Conservation (phyloP, 2,329 filamentous ascomycete genomes). For the Trichoderma atrobrunneum region DNA sequence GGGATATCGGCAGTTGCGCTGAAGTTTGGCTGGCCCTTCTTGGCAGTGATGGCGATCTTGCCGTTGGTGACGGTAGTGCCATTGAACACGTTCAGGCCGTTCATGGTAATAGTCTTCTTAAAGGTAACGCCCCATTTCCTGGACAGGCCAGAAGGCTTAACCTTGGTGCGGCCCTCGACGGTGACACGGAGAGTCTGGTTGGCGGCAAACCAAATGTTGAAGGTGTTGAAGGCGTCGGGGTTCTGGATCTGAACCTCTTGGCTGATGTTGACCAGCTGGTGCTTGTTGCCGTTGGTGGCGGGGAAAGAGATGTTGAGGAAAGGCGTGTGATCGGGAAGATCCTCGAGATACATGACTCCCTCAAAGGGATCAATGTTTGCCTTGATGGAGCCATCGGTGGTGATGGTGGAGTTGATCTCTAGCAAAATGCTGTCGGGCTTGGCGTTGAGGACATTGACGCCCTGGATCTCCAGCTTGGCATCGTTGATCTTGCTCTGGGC, state of each 20-base stretch:
- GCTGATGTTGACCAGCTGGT: slow-evolving; percentile 51
- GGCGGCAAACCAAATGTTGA: slow-evolving; percentile 54
- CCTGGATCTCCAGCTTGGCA: slow-evolving; percentile 51
- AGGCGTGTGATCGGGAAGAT: slow-evolving; percentile 43
- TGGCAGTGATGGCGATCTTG: slow-evolving; percentile 41
- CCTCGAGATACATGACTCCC: slow-evolving; percentile 55
- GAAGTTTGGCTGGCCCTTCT: slow-evolving; percentile 57
- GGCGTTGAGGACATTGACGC: slow-evolving; percentile 49
- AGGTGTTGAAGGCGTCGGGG: slow-evolving; percentile 48
- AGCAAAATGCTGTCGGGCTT: slow-evolving; percentile 46
- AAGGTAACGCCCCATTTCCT: slow-evolving; percentile 51
- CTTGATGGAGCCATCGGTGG: slow-evolving; percentile 49
- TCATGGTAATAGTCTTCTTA: slow-evolving; percentile 52
- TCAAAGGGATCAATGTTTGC: slow-evolving; percentile 51
- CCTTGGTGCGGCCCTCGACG: slow-evolving; percentile 50
- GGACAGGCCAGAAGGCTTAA: slow-evolving; percentile 50
- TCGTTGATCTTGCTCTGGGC: slow-evolving; percentile 55
- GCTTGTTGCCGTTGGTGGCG: slow-evolving; percentile 46
- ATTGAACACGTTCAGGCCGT: slow-evolving; percentile 53
- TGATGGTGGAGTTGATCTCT: slow-evolving; percentile 56
- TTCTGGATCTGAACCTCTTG: slow-evolving; percentile 48
- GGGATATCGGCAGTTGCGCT: slow-evolving; percentile 57
- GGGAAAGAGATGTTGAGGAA: slow-evolving; percentile 54
- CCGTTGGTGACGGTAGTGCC: slow-evolving; percentile 53
- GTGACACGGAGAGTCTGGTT: slow-evolving; percentile 50